Base-by-base conservation (phyloP, 306 rosid genomes). In the Fragaria vesca region DNA sequence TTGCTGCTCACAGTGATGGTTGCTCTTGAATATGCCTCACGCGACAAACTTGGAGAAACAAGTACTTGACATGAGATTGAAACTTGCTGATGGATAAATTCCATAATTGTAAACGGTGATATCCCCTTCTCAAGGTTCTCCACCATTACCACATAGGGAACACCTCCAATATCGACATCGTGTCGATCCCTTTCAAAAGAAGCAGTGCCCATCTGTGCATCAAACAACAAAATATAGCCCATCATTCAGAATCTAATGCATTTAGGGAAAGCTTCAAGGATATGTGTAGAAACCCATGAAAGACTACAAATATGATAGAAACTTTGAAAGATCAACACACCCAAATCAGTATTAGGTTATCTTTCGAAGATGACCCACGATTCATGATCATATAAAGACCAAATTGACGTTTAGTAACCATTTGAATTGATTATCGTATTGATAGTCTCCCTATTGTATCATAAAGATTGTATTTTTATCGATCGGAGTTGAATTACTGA, bases 121-220 rank as follows among this genome's bases (percentile, higher is more conserved):
- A 85, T 48, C 6, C 77, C 85, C 72, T 77, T 92, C 74, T 89
- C 94, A 11, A 94, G 83, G 86, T 94, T 94, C 38, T 84, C 97
- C 48, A 94, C 38, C 75, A 90, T 66, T 51, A 94, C 81, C 89
- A 89, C 66, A 60, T 74, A 87, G 61, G 68, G 77, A 40, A 50
- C 75, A 43, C 92, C 94, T 71, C 88, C 89, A 40, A 89, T 46
- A 81, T 83, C 89, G 2, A 16, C 71, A 65, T 91, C 98, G 52
- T 13, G 62, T 69, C 61, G 72, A n/a, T 45, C 76, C 21, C 40
- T 46, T 69, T 75, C 77, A 48, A 17, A 12, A 69, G 42, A 48
- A 52, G 57, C 21, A 36, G 30, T 87, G 80, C 72, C 45, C 58
- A 52, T 78, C 48, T 76, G 82, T 82, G 77, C 70, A 24, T 12